Evolutionary conservation across 768 basidiomycete genomes (phyloP), one percentile per base, ranked within the genome.

Genomic region (Suillus tomentosus): DNA sequence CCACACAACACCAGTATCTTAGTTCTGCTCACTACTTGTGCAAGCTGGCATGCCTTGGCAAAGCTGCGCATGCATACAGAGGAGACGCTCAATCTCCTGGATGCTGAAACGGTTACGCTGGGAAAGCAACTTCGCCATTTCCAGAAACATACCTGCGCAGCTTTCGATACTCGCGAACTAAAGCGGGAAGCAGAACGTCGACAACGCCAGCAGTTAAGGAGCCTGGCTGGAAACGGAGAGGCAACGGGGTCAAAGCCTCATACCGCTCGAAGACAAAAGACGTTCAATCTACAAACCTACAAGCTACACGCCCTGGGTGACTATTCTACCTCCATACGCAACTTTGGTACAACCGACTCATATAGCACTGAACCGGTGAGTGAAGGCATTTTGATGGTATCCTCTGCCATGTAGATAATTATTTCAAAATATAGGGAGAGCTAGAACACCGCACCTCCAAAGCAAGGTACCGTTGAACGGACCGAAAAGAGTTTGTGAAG

Each of bases 221-320:
- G 27, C 27, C 27, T 27, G 27, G 17, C 15, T 37, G 31, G 60
- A 3, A 37, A 24, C 51, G 58, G 36, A 61, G 17, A 43, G 40
- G 45, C 43, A 31, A 54, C 27, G 9, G 2, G 22, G 0, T 24
- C 34, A 24, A 48, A 17, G 2, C 42, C 22, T 50, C 24, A 47
- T 5, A 14, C 34, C 4, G 13, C 59, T 53, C 31, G 42, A 31
- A 5, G 59, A 27, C 2, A 0, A 9, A 68, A 68, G 22, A 63
- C 34, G 0, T 73, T 78, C 51, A 79, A 73, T 57, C 54, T 79
- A 13, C 24, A 61, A 4, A 78, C 73, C 0, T 72, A 71, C 64
- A 80, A 80, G 66, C 14, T 72, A 10, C 79, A 80, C 61, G 55
- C 71, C 0, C 62, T 80, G 6, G 76, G 76, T 0, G 70, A 80